A percentile compares a stretch with the other conserved stretches of the same genome.
phyloP scores from a whole-genome alignment of 1,284 basidiomycete genomes.

The Ustilago esculenta region DNA sequence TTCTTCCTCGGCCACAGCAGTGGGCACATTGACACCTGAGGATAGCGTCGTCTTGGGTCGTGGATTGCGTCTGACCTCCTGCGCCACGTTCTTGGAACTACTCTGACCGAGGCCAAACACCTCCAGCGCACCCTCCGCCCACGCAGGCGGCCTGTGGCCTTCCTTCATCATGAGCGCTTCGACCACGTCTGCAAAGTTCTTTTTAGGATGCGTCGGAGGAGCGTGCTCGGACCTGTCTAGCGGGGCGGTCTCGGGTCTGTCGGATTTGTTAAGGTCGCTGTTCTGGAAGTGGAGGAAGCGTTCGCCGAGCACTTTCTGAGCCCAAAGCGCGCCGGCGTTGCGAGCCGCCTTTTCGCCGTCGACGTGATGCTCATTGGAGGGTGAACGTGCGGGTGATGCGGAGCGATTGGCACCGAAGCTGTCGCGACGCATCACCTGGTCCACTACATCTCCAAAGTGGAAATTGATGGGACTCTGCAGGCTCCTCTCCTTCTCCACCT shows the following conservation, averaged over 20 bases:
- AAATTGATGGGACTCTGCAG: conserved; percentile 40
- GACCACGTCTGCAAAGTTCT: conserved; percentile 59
- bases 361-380: conserved; percentile 13
- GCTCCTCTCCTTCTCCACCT: conserved; percentile 47
- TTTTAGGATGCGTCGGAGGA: conserved; percentile 18
- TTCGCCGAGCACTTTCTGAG: conserved; percentile 59
- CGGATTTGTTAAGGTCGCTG: background rate
- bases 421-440: conserved; percentile 48
- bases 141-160: conserved; percentile 54
- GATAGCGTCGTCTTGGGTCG: conserved; percentile 37
- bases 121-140: conserved; percentile 63
- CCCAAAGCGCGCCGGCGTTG: conserved; percentile 60
- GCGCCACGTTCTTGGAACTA: conserved; percentile 54
- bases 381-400: conserved; percentile 8
- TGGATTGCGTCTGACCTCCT: conserved; percentile 53
- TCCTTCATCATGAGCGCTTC: conserved; percentile 61
- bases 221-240: conserved; percentile 9
- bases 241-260: conserved; percentile 10
- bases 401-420: conserved; percentile 25
- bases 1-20: conserved; percentile 51
- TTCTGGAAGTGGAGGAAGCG: conserved; percentile 46
- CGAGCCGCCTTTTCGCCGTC: conserved; percentile 55
- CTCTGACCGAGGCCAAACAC: conserved; percentile 59
- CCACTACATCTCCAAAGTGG: conserved; percentile 59
- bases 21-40: conserved; percentile 45